These are phyloP conservation scores for Sindora glabra DNA, from an alignment of 306 rosid species.

Conservation along the genomic window DNA sequence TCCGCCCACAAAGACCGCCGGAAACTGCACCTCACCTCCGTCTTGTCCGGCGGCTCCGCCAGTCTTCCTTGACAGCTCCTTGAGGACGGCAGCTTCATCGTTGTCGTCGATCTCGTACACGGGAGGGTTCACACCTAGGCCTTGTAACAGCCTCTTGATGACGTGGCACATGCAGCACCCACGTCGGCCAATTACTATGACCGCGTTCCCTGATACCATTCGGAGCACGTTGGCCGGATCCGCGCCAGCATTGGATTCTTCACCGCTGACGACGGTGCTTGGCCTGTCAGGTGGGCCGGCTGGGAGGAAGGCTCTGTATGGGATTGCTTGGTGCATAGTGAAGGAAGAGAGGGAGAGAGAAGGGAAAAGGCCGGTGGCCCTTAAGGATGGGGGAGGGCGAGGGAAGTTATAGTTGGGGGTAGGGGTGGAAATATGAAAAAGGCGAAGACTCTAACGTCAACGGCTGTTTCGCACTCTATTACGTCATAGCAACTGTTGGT, in stretches of 20 bases:
- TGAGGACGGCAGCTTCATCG: slow-evolving; percentile 34
- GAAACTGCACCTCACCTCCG: slow-evolving; percentile 37
- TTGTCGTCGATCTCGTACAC: slow-evolving; percentile 57
- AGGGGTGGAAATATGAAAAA: slow-evolving; percentile 13
- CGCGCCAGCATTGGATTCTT: not conserved
- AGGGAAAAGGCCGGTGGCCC: not conserved
- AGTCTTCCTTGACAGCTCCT: slow-evolving; percentile 14
- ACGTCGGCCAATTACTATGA: slow-evolving; percentile 54
- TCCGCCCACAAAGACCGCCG: slow-evolving; percentile 85
- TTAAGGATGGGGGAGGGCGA: not conserved
- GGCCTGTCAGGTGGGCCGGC: slow-evolving; percentile 11
- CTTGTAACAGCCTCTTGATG: slow-evolving; percentile 50
- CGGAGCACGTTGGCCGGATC: slow-evolving; percentile 10
- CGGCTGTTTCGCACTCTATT: slow-evolving; percentile 36
- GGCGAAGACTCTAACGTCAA: slow-evolving; percentile 52
- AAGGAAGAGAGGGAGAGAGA: not conserved
- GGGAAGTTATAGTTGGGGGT: not conserved
- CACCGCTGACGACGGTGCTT: not conserved
- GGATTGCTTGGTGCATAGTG: slow-evolving; percentile 84
- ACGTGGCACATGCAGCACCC: slow-evolving; percentile 96
- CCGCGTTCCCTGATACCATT: slow-evolving; percentile 60
- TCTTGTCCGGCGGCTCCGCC: not conserved
- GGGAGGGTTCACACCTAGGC: slow-evolving; percentile 79
- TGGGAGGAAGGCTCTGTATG: slow-evolving; percentile 25
- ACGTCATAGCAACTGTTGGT: slow-evolving; percentile 48